These are phyloP conservation scores for Claviceps sp. DNA, from an alignment of 2,329 filamentous ascomycete genomes.

Conservation along the genomic window DNA sequence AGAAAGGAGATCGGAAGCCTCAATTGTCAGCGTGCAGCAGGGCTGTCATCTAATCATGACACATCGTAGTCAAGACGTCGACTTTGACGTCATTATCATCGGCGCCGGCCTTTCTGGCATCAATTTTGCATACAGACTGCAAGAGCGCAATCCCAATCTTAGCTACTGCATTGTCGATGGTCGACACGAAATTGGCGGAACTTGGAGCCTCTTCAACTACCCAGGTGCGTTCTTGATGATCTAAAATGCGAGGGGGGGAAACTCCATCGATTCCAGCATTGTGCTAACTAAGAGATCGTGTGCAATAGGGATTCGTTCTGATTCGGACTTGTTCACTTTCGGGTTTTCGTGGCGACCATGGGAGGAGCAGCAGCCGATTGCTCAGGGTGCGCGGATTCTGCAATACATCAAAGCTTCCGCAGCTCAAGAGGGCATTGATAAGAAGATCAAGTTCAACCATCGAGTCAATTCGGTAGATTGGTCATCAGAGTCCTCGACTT, in stretches of 20 bases:
- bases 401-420: conserved; percentile 37
- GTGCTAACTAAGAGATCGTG: not conserved
- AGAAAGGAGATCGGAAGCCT: not conserved
- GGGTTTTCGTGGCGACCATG: conserved; percentile 59
- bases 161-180: conserved; percentile 52
- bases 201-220: conserved; percentile 63
- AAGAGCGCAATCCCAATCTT: conserved; percentile 37
- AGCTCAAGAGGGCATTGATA: conserved; percentile 20
- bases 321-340: conserved; percentile 44
- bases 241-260: not conserved
- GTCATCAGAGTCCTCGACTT: conserved; percentile 38
- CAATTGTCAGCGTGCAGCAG: not conserved
- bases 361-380: conserved; percentile 38
- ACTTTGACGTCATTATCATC: conserved; percentile 44
- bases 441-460: conserved; percentile 35
- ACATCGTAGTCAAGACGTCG: not conserved
- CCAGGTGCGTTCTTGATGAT: conserved; percentile 27
- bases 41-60: not conserved
- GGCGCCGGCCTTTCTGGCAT: conserved; percentile 60
- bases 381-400: conserved; percentile 32
- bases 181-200: conserved; percentile 51
- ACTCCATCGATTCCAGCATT: not conserved
- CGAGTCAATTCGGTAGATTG: conserved; percentile 34
- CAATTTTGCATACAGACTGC: conserved; percentile 54
- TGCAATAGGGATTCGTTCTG: conserved; percentile 41